These are phyloP conservation scores for Waltiozyma sp. DNA, from an alignment of 1,139 yeast genomes.

Conservation along the genomic window DNA sequence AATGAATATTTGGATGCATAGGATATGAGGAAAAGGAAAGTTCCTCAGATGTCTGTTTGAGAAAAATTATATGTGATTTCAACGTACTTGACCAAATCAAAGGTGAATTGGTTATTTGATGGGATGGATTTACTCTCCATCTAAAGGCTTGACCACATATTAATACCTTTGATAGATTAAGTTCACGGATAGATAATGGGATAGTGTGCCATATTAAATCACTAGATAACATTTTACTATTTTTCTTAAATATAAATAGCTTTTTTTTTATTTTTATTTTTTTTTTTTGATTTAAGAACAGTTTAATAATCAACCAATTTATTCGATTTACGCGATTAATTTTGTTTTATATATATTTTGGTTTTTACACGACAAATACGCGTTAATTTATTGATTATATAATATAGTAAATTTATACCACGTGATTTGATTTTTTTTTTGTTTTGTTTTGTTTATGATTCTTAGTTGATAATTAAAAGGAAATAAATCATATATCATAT, in stretches of 20 bases:
- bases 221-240: not conserved
- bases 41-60: constrained; percentile 33
- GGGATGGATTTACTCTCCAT: constrained; percentile 12
- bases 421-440: no score
- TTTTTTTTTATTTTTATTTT: not conserved
- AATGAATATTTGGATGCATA: constrained; percentile 22
- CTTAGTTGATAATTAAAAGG: no score
- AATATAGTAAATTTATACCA: no score
- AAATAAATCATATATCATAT: no score
- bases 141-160: constrained; percentile 82
- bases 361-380: no score
- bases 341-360: no score
- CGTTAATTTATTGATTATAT: no score
- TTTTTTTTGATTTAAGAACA: no score
- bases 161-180: constrained; percentile 55
- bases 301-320: no score
- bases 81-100: constrained; percentile 53
- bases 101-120: constrained; percentile 17
- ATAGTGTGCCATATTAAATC: constrained; percentile 11
- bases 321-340: no score
- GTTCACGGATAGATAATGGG: constrained; percentile 28
- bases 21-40: constrained; percentile 12
- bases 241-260: no score
- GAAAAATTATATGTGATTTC: constrained; percentile 35
- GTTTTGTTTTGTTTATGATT: no score